A percentile compares a stretch with the other conserved stretches of the same genome.
These are phyloP conservation scores for Symmetrospora coprosmae DNA, from an alignment of 768 basidiomycete genomes.

Conservation along the genomic window DNA sequence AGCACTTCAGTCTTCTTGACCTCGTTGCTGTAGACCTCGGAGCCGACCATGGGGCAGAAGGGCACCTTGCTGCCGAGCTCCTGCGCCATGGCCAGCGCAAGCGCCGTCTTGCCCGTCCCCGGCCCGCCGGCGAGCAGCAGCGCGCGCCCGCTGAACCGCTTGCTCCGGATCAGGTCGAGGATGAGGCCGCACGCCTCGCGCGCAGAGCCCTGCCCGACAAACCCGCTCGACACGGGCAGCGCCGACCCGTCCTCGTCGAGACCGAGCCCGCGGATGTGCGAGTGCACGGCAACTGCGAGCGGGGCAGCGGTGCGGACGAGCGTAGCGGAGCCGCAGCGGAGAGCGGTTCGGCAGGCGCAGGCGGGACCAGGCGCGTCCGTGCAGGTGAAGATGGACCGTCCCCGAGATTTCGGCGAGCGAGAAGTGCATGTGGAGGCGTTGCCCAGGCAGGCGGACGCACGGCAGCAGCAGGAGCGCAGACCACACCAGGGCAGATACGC, in stretches of 20 bases:
- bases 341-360: no score
- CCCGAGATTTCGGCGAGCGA: no score
- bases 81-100: slow-evolving; percentile 86
- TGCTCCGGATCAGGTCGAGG: slow-evolving; percentile 74
- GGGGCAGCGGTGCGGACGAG: background rate
- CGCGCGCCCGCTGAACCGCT: slow-evolving; percentile 85
- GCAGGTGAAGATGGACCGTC: no score
- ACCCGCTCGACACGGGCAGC: slow-evolving; percentile 58
- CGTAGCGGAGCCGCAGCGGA: no score
- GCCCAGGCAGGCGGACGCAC: no score
- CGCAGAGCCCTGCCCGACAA: slow-evolving; percentile 77
- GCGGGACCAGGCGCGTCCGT: no score
- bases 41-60: slow-evolving; percentile 97
- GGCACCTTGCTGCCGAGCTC: slow-evolving; percentile 90
- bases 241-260: slow-evolving; percentile 71
- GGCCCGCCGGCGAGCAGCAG: slow-evolving; percentile 86
- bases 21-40: slow-evolving; percentile 89
- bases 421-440: no score
- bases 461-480: no score
- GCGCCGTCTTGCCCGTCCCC: slow-evolving; percentile 93
- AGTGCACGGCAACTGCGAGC: slow-evolving; percentile 53
- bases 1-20: slow-evolving; percentile 99
- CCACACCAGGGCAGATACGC: no score
- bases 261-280: slow-evolving; percentile 92
- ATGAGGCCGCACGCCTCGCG: slow-evolving; percentile 88